Evolutionary conservation across 2,329 filamentous ascomycete genomes (phyloP).

Genomic region (Sporothrix brasiliensis): DNA sequence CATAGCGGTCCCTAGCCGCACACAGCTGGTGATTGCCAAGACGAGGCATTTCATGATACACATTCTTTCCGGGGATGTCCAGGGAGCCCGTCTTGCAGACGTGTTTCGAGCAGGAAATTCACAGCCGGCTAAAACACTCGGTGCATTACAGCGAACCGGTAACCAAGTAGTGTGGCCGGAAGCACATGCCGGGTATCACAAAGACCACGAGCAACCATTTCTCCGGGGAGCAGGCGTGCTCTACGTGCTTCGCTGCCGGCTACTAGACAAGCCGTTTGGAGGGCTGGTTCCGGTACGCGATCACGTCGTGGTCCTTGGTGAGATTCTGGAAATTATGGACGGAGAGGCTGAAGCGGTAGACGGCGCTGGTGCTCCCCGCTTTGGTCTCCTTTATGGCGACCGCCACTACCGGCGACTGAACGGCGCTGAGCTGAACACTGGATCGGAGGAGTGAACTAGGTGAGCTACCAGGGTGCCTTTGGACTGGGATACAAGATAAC

Average conservation of each 20-base stretch:
- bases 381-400: constrained; percentile 56
- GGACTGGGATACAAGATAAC: neutral
- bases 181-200: constrained; percentile 41
- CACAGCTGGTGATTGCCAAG: constrained; percentile 55
- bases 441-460: neutral
- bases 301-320: constrained; percentile 57
- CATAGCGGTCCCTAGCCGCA: constrained; percentile 58
- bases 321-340: constrained; percentile 52
- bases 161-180: constrained; percentile 37
- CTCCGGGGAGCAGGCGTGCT: constrained; percentile 57
- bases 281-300: constrained; percentile 55
- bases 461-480: neutral
- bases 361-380: constrained; percentile 40
- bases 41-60: constrained; percentile 58
- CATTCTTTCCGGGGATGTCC: constrained; percentile 52
- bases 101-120: constrained; percentile 56
- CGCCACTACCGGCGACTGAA: constrained; percentile 53
- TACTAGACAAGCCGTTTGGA: constrained; percentile 46
- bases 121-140: constrained; percentile 34
- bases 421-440: neutral
- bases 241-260: constrained; percentile 46
- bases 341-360: constrained; percentile 35
- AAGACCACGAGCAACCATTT: constrained; percentile 37
- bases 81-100: constrained; percentile 55
- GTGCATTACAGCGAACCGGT: constrained; percentile 43